Conservation (phyloP, 2,329 filamentous ascomycete species). For the Fusarium pseudoanthophilum region DNA sequence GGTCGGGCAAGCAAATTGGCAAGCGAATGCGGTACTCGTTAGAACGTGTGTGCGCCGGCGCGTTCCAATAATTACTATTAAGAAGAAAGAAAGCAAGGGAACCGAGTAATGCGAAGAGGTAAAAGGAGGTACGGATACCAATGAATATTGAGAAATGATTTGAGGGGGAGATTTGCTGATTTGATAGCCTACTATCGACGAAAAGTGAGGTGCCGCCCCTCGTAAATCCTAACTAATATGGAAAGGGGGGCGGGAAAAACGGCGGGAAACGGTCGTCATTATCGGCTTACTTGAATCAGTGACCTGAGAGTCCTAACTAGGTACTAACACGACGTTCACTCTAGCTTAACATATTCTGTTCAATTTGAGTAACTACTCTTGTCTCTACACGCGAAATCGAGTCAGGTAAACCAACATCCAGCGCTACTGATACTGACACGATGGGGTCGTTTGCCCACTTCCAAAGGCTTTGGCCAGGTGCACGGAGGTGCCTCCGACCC, state of each 20-base stretch:
- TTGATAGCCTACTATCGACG: slow-evolving; percentile 23
- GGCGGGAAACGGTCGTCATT: slow-evolving; percentile 25
- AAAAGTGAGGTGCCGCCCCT: slow-evolving; percentile 27
- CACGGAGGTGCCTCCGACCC: slow-evolving; percentile 17
- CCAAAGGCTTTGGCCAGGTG: not conserved
- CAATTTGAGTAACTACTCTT: not conserved
- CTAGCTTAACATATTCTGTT: not conserved
- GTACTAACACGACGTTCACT: not conserved
- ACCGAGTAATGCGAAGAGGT: slow-evolving; percentile 2
- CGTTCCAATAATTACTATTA: slow-evolving; percentile 5
- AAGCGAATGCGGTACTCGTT: slow-evolving; percentile 15
- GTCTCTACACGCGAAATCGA: slow-evolving; percentile 9
- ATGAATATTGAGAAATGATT: slow-evolving; percentile 16
- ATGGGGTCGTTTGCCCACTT: slow-evolving; percentile 19
- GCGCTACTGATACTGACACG: slow-evolving; percentile 14
- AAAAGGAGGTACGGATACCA: slow-evolving; percentile 21
- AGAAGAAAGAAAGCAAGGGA: slow-evolving; percentile 17
- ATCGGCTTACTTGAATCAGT: slow-evolving; percentile 29
- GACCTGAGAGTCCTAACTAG: not conserved
- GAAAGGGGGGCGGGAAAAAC: slow-evolving; percentile 35
- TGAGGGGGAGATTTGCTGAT: slow-evolving; percentile 35
- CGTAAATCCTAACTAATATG: slow-evolving; percentile 21
- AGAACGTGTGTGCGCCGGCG: slow-evolving; percentile 14
- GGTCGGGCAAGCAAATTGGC: slow-evolving; percentile 21
- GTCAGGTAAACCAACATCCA: slow-evolving; percentile 17